Conservation (phyloP, 768 basidiomycete genomes). For the Boletus huronensis region DNA sequence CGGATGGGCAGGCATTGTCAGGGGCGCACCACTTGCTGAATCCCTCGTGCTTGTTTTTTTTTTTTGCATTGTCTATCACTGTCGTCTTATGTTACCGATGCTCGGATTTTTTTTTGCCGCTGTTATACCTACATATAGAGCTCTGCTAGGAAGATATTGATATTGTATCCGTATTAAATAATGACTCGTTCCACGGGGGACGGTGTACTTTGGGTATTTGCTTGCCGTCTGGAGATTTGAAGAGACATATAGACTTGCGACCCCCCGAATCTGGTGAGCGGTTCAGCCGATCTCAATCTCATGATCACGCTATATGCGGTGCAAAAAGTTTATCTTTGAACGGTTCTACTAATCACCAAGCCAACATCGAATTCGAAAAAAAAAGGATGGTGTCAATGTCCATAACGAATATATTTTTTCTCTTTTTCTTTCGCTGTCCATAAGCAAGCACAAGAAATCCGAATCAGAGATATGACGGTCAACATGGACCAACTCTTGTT, state of each 20-base stretch:
- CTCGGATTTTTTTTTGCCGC: background rate
- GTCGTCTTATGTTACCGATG: conserved; percentile 3
- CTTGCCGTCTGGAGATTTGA: too few relatives aligned
- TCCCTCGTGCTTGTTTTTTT: background rate
- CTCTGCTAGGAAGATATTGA: conserved; percentile 5
- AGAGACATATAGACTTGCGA: too few relatives aligned
- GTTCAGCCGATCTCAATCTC: too few relatives aligned
- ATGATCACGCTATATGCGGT: too few relatives aligned
- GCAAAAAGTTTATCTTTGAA: background rate
- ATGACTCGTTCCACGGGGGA: background rate
- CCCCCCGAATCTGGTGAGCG: too few relatives aligned
- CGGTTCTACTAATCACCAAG: background rate
- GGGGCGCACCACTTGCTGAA: too few relatives aligned
- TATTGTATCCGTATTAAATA: conserved; percentile 13
- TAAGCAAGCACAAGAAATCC: conserved; percentile 1
- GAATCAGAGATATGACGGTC: background rate
- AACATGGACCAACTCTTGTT: background rate
- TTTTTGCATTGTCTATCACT: background rate
- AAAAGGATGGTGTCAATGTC: background rate
- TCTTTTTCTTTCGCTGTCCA: background rate
- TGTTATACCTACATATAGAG: conserved; percentile 3
- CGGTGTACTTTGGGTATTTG: background rate
- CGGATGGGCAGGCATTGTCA: background rate
- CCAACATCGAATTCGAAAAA: too few relatives aligned
- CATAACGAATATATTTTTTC: background rate